A percentile compares a stretch with the other conserved stretches of the same genome.
Evolutionary conservation across 129 eudicot genomes (phyloP).

Genomic region (Oenanthe sinensis): DNA sequence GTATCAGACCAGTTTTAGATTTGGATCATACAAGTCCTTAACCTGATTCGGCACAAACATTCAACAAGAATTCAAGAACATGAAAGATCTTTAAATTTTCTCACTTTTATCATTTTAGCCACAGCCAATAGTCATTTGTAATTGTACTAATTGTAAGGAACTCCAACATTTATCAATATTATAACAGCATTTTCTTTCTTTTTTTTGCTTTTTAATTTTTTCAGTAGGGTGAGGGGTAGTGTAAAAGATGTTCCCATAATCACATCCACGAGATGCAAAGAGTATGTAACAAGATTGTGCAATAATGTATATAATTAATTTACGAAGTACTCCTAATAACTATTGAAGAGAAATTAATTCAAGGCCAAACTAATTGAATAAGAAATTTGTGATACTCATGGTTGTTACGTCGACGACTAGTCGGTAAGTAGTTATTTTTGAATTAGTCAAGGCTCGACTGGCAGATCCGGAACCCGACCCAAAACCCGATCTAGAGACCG

Average conservation of each 20-base stretch:
- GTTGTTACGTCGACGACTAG: no score
- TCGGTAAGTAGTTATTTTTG: no score
- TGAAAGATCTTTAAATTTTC: background rate
- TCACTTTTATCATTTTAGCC: background rate
- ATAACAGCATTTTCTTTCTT: background rate
- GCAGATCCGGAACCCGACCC: no score
- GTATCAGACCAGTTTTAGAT: background rate
- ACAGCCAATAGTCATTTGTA: background rate
- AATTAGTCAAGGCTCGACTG: no score
- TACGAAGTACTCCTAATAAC: no score
- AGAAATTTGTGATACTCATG: background rate
- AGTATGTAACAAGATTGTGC: background rate
- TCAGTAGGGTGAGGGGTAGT: background rate
- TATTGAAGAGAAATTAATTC: background rate
- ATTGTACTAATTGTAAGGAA: background rate
- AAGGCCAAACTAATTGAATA: background rate
- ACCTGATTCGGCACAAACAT: constrained; percentile 2
- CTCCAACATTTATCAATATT: background rate
- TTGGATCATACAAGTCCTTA: background rate
- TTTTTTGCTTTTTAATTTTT: background rate
- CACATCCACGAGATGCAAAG: background rate
- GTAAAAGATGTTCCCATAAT: background rate
- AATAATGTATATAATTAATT: background rate
- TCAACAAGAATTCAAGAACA: constrained; percentile 10
- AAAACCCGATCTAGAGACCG: no score